phyloP scores from a whole-genome alignment of 108 stramenopile genomes.

The Cylindrotheca fusiformis region DNA sequence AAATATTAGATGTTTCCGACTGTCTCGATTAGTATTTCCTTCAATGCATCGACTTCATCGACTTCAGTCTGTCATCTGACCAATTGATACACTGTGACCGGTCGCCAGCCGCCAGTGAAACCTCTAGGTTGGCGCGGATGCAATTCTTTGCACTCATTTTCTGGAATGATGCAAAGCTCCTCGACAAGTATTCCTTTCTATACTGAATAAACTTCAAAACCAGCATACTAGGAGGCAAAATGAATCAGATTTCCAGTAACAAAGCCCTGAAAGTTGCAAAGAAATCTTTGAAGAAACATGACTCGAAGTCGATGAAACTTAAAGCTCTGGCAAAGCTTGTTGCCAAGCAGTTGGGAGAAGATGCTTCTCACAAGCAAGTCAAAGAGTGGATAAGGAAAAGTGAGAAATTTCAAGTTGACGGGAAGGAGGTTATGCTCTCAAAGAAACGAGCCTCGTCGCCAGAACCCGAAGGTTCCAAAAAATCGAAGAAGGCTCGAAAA shows the following conservation, averaged over 20 bases:
- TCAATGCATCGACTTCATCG: no score
- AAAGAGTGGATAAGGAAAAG: conserved; percentile 56
- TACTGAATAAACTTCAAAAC: neutral
- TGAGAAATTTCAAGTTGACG: conserved; percentile 61
- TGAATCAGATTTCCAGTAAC: conserved; percentile 6
- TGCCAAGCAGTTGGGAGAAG: conserved; percentile 45
- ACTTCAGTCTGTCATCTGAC: no score
- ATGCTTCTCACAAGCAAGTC: conserved; percentile 41
- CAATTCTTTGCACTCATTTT: no score
- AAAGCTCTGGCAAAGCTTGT: conserved; percentile 63
- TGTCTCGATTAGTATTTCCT: no score
- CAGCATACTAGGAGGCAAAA: neutral
- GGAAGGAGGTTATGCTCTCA: conserved; percentile 46
- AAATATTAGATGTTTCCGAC: no score
- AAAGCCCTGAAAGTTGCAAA: conserved; percentile 68
- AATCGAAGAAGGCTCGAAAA: conserved; percentile 48
- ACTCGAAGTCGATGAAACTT: conserved; percentile 65
- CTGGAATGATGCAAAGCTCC: neutral
- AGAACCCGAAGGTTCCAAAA: neutral
- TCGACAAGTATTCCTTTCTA: neutral
- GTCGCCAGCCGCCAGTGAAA: no score
- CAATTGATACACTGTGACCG: no score
- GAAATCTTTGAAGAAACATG: conserved; percentile 67
- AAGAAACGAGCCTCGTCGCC: conserved; percentile 27
- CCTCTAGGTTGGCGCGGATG: no score